Percentiles rank a stretch among this genome's conserved stretches.
phyloP scores from a whole-genome alignment of 2,329 filamentous ascomycete species.

The Didymella lethalis region DNA sequence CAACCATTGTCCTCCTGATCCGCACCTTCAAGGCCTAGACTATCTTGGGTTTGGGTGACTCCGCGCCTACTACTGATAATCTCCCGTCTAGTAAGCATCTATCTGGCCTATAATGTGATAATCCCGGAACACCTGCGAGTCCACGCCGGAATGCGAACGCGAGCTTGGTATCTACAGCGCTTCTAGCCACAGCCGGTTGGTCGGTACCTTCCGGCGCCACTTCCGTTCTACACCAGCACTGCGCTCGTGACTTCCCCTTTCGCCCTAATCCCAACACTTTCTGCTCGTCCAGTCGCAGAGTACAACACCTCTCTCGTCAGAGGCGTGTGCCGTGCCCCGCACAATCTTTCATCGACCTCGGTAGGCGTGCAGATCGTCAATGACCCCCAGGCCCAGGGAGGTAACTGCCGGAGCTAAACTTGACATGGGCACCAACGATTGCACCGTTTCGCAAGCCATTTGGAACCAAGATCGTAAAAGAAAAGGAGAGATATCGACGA shows the following conservation, averaged over 20 bases:
- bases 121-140: background rate
- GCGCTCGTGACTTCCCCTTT: background rate
- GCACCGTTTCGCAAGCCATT: background rate
- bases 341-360: conserved; percentile 1
- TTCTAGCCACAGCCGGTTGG: background rate
- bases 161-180: background rate
- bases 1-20: no score
- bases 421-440: background rate
- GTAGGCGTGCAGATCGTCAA: conserved; percentile 4
- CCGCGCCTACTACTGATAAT: background rate
- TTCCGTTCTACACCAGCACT: conserved; percentile 1
- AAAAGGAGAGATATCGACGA: background rate
- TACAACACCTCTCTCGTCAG: background rate
- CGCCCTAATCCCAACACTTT: background rate
- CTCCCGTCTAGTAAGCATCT: background rate
- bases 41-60: no score
- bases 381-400: conserved; percentile 4
- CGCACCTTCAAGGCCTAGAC: no score
- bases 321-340: background rate
- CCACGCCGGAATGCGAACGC: background rate
- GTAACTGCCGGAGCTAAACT: conserved; percentile 5
- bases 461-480: background rate
- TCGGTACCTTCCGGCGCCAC: background rate
- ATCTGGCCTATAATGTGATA: background rate
- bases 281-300: background rate